phyloP scores from a whole-genome alignment of 305 asterid species.

The Ajuga reptans region DNA sequence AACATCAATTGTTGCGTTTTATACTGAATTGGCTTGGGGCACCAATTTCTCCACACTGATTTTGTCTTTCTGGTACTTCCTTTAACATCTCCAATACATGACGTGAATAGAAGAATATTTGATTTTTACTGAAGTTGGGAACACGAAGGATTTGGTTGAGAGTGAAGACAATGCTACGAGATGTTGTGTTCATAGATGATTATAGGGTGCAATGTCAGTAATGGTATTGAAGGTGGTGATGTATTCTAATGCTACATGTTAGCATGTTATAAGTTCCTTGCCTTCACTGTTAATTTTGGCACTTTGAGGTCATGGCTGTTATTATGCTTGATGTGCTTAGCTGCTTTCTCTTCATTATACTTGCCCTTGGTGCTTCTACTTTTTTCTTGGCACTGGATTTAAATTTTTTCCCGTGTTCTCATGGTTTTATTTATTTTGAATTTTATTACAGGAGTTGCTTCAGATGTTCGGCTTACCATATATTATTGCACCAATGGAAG shows the following conservation, averaged over 20 bases:
- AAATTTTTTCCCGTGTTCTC: background rate
- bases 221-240: background rate
- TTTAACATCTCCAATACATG: background rate
- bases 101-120: background rate
- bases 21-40: background rate
- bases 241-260: background rate
- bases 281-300: background rate
- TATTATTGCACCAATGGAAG: slow-evolving; percentile 96
- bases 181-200: background rate
- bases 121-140: background rate
- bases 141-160: background rate
- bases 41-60: background rate
- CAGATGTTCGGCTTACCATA: slow-evolving; percentile 98
- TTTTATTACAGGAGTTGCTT: slow-evolving; percentile 67
- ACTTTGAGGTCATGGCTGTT: background rate
- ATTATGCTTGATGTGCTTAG: background rate
- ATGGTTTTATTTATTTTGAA: slow-evolving; percentile 6
- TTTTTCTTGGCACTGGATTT: background rate
- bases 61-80: background rate
- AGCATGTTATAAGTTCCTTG: background rate
- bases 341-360: background rate
- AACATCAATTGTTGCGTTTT: too few relatives aligned
- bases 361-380: background rate
- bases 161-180: background rate
- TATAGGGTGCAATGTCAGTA: background rate